Evolutionary conservation across 73 alveolate species (phyloP).

Genomic region (Blepharisma stoltei): DNA sequence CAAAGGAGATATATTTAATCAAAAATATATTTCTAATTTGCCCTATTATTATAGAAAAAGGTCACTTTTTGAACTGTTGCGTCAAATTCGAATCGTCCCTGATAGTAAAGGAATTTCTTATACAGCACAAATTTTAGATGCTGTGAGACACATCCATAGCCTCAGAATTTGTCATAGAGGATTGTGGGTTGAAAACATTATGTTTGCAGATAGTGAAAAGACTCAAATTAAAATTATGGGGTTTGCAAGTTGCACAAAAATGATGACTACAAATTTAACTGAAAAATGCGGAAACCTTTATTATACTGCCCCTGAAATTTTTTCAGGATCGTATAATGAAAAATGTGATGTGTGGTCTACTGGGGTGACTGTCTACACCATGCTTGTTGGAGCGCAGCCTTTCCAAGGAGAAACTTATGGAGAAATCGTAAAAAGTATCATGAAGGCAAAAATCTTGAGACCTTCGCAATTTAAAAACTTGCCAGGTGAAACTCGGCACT

Average conservation of each 20-base stretch:
- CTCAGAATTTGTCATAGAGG: neutral
- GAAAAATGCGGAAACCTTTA: neutral
- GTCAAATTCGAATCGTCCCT: neutral
- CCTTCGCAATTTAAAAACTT: neutral
- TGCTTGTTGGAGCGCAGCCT: neutral
- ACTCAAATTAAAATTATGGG: slow-evolving; percentile 3
- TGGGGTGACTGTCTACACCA: slow-evolving; percentile 5
- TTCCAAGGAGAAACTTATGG: neutral
- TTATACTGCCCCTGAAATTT: neutral
- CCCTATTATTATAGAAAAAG: too few species aligned
- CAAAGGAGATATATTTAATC: slow-evolving; percentile 1
- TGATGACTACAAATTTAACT: neutral
- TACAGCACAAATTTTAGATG: neutral
- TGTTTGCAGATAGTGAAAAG: neutral
- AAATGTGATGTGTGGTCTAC: slow-evolving; percentile 1
- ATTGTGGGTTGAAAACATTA: neutral
- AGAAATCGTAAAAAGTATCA: neutral
- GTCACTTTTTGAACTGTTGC: slow-evolving; percentile 5
- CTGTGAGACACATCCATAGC: neutral
- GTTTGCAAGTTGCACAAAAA: neutral
- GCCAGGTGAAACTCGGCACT: slow-evolving; percentile 17
- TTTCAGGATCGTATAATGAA: neutral
- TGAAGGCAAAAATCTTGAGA: neutral
- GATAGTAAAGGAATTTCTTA: neutral
- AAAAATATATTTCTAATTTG: too few species aligned